Evolutionary conservation across 192 early-diverging fungal genomes (phyloP).

Genomic region (Obelidium mucronatum): DNA sequence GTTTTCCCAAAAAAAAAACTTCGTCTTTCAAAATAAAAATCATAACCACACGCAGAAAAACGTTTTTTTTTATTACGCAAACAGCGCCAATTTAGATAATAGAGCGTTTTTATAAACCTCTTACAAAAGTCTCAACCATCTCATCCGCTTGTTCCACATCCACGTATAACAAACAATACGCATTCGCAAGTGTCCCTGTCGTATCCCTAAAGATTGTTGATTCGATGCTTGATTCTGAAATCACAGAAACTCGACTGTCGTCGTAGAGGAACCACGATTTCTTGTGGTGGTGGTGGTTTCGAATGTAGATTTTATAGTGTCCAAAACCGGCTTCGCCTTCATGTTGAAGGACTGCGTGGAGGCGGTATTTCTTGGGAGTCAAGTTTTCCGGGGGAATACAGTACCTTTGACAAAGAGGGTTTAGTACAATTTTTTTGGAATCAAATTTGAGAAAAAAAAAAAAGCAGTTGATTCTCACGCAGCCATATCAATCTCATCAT

Average conservation of each 20-base stretch:
- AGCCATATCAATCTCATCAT: conserved; percentile 25
- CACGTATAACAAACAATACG: conserved; percentile 36
- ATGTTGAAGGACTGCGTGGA: conserved; percentile 36
- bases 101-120: not conserved
- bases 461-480: not conserved
- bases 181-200: not conserved
- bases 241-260: conserved; percentile 12
- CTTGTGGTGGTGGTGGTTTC: not conserved
- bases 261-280: conserved; percentile 29
- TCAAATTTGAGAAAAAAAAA: not conserved
- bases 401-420: too few species aligned
- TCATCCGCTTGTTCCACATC: conserved; percentile 3
- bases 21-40: not conserved
- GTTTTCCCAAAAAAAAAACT: not conserved
- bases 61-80: not conserved
- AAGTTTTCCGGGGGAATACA: conserved; percentile 6
- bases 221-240: not conserved
- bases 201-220: conserved; percentile 17
- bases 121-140: conserved; percentile 18
- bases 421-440: not conserved
- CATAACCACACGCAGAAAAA: too few species aligned
- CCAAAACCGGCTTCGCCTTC: conserved; percentile 35
- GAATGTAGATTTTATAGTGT: conserved; percentile 33
- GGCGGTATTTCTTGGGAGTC: conserved; percentile 18
- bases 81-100: not conserved